Evolutionary conservation across 2,329 filamentous ascomycete species (phyloP), one percentile per base, ranked within the genome.

Genomic region (Penicillium sclerotigenum): DNA sequence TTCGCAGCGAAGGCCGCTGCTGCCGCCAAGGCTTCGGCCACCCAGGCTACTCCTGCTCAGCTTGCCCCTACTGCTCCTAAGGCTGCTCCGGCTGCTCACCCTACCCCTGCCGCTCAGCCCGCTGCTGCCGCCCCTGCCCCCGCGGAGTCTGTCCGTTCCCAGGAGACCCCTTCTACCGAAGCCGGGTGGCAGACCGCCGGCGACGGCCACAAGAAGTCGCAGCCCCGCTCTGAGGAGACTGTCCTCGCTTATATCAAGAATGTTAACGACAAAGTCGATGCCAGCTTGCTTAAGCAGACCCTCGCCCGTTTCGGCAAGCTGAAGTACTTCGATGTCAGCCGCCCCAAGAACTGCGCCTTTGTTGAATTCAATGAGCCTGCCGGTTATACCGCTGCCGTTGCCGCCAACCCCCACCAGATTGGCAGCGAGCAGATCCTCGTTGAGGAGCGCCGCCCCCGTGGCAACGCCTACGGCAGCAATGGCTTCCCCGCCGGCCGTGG

Each of bases 211-310:
- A 88, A 88, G 66, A 94, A 94, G 81, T 87, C 90, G 71, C 90
- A 94, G 73, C 87, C 87, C 68, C 86, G 90, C 48, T 74, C 80
- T 26, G 89, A 92, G 68, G 88, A 90, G 60, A 85, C 85, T 59
- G 87, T 87, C 52, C 84, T 91, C 65, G 94, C 89, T 20, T 97
- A 97, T 75, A 91, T 99, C 75, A 96, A 96, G 81, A 96, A 93
- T 67, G 93, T 97, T 47, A 93, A 87, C 47, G 91, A 96, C 33
- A 92, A 91, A 77, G 87, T 99, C 50, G 84, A 90, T 71, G 83
- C 86, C 14, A 83, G 85, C 38, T 84, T 90, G 45, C 80, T 99
- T 57, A 87, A 83, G 73, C 80, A 82, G 51, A 82, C 85, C 52
- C 80, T 99, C 49, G 81, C 85, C 65, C 84, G 86, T 65, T 91